These are phyloP conservation scores for Yamadazyma endophytica DNA, from an alignment of 805 yeast genomes.

Conservation along the genomic window DNA sequence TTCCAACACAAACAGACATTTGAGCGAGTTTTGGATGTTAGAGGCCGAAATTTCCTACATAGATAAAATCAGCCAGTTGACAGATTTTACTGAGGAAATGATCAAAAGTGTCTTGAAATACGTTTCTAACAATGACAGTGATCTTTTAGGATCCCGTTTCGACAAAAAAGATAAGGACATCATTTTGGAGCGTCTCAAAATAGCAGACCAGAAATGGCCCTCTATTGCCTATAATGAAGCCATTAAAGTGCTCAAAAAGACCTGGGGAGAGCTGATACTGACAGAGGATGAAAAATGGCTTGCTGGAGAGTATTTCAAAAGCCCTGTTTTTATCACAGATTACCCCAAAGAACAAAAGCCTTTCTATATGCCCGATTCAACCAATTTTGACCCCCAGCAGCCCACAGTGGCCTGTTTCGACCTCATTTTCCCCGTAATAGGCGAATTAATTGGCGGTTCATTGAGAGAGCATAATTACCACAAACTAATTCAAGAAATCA, in stretches of 20 bases:
- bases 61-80: conserved; percentile 53
- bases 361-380: conserved; percentile 77
- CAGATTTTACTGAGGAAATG: conserved; percentile 67
- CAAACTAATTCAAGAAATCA: conserved; percentile 46
- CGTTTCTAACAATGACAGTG: conserved; percentile 12
- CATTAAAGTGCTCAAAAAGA: conserved; percentile 40
- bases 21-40: conserved; percentile 96
- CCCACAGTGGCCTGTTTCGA: conserved; percentile 88
- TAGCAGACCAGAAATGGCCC: conserved; percentile 57
- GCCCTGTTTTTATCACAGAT: conserved; percentile 86
- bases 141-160: conserved; percentile 33
- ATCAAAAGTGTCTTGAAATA: conserved; percentile 41
- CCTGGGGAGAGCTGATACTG: conserved; percentile 70
- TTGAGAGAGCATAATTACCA: conserved; percentile 71
- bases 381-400: conserved; percentile 20
- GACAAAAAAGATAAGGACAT: conserved; percentile 31
- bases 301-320: conserved; percentile 60
- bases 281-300: conserved; percentile 92
- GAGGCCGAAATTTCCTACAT: conserved; percentile 85
- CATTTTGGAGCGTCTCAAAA: conserved; percentile 55
- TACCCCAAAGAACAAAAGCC: conserved; percentile 81
- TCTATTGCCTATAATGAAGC: conserved; percentile 76
- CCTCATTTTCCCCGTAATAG: conserved; percentile 82
- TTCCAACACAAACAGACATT: conserved; percentile 86
- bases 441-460: conserved; percentile 94